phyloP scores from a whole-genome alignment of 352 stramenopile species.

The Lagenidium sp. region DNA sequence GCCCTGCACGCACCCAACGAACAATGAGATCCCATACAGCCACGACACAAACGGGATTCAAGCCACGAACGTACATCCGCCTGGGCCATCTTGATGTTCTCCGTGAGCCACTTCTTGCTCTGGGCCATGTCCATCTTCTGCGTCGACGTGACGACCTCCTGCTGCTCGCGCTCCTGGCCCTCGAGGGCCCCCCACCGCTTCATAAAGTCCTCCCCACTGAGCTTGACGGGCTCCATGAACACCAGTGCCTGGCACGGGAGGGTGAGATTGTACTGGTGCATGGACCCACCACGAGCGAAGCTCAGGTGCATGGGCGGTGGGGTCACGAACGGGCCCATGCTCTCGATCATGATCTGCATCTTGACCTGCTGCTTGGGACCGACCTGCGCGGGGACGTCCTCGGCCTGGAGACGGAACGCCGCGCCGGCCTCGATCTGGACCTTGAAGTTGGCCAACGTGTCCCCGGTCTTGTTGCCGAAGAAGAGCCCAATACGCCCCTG shows the following conservation, averaged over 20 bases:
- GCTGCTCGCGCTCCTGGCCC: constrained; percentile 87
- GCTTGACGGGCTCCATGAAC: constrained; percentile 91
- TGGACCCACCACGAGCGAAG: constrained; percentile 63
- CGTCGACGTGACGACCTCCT: constrained; percentile 83
- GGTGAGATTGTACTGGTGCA: constrained; percentile 58
- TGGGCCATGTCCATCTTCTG: constrained; percentile 80
- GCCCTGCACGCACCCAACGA: constrained; percentile 12
- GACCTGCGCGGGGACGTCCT: constrained; percentile 67
- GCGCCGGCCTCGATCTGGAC: constrained; percentile 43
- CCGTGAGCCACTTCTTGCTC: constrained; percentile 75
- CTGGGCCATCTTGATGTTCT: constrained; percentile 87
- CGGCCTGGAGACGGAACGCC: constrained; percentile 50
- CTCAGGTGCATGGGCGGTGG: constrained; percentile 82
- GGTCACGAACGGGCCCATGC: constrained; percentile 88
- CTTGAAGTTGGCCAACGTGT: constrained; percentile 78
- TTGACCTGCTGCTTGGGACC: constrained; percentile 88
- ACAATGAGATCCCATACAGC: background rate
- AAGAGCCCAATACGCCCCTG: constrained; percentile 93
- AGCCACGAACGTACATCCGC: constrained; percentile 40
- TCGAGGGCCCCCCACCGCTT: constrained; percentile 90
- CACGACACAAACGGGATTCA: background rate
- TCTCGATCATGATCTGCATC: constrained; percentile 89
- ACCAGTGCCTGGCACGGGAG: constrained; percentile 85
- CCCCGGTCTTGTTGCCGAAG: constrained; percentile 90
- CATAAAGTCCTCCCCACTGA: constrained; percentile 89